phyloP scores from a whole-genome alignment of 306 rosid species.

The Castanopsis chinensis region DNA sequence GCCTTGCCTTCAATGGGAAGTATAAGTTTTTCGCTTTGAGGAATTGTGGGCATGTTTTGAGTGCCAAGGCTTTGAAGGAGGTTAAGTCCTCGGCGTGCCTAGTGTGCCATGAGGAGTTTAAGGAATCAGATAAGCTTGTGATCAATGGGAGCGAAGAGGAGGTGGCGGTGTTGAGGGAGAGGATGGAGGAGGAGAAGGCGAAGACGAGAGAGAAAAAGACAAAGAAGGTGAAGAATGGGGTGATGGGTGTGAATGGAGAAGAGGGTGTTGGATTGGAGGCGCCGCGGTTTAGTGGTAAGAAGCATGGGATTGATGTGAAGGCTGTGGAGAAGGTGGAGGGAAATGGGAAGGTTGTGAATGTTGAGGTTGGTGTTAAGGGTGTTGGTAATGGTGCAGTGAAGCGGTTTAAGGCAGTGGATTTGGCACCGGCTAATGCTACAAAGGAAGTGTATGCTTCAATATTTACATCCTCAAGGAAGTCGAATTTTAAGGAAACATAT shows the following conservation, averaged over 20 bases:
- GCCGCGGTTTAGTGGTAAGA: slow-evolving; percentile 59
- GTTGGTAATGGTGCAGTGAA: slow-evolving; percentile 39
- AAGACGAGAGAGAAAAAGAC: slow-evolving; percentile 59
- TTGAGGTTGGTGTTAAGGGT: slow-evolving; percentile 36
- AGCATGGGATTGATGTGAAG: slow-evolving; percentile 66
- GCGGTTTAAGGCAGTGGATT: slow-evolving; percentile 73
- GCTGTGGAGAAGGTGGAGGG: slow-evolving; percentile 53
- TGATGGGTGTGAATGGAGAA: slow-evolving; percentile 21
- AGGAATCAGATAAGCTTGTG: slow-evolving; percentile 61
- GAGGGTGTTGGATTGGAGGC: slow-evolving; percentile 37
- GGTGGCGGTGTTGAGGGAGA: slow-evolving; percentile 67
- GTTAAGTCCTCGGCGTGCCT: slow-evolving; percentile 67
- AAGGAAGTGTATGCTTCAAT: slow-evolving; percentile 85
- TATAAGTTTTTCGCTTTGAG: slow-evolving; percentile 66
- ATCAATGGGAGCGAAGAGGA: slow-evolving; percentile 91
- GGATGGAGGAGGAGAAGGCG: slow-evolving; percentile 71
- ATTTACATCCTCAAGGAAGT: slow-evolving; percentile 78
- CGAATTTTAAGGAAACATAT: slow-evolving; percentile 73
- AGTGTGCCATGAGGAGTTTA: slow-evolving; percentile 64
- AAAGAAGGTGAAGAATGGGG: slow-evolving; percentile 59
- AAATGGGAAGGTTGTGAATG: slow-evolving; percentile 46
- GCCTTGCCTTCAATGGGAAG: slow-evolving; percentile 87
- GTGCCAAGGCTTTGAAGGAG: slow-evolving; percentile 85
- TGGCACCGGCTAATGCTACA: slow-evolving; percentile 70
- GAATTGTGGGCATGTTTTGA: slow-evolving; percentile 91